Percentiles rank a stretch among this genome's conserved stretches.
phyloP scores from a whole-genome alignment of 495 filamentous ascomycete species.

The Lindgomyces ingoldianus region DNA sequence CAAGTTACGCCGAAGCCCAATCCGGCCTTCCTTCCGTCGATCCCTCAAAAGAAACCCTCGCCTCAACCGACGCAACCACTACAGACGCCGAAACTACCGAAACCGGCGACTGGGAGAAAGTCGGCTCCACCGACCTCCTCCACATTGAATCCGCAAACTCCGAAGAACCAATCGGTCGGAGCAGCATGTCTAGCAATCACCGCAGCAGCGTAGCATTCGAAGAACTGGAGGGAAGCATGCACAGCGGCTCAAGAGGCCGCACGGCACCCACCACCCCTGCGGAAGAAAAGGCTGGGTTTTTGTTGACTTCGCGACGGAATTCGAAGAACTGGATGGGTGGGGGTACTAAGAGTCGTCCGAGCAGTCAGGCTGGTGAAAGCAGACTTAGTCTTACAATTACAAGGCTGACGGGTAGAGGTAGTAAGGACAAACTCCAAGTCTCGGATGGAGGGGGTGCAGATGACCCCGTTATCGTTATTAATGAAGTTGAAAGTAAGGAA shows the following conservation, averaged over 20 bases:
- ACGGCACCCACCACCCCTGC: slow-evolving; percentile 50
- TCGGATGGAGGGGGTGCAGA: slow-evolving; percentile 4
- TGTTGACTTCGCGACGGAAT: slow-evolving; percentile 57
- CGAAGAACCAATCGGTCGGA: slow-evolving; percentile 16
- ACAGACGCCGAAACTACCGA: slow-evolving; percentile 19
- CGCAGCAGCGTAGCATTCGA: slow-evolving; percentile 32
- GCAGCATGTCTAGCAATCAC: slow-evolving; percentile 26
- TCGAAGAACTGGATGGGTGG: slow-evolving; percentile 58
- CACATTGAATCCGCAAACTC: slow-evolving; percentile 4
- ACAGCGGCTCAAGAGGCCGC: slow-evolving; percentile 40
- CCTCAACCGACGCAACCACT: slow-evolving; percentile 10
- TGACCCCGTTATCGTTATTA: slow-evolving; percentile 21
- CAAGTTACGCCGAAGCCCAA: slow-evolving; percentile 54
- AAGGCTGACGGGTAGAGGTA: slow-evolving; percentile 56
- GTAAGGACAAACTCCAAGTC: slow-evolving; percentile 35
- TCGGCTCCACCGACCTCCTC: slow-evolving; percentile 2
- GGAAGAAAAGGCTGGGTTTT: slow-evolving; percentile 55
- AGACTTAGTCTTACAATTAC: slow-evolving; percentile 67
- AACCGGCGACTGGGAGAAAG: slow-evolving; percentile 22
- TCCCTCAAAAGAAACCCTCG: slow-evolving; percentile 39
- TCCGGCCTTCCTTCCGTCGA: slow-evolving; percentile 58
- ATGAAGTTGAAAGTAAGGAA: slow-evolving; percentile 18
- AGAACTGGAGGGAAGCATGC: slow-evolving; percentile 40
- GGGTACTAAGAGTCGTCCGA: slow-evolving; percentile 63
- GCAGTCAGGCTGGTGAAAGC: slow-evolving; percentile 67